Evolutionary conservation across 495 filamentous ascomycete genomes (phyloP).

Genomic region (Usnea hakonensis): DNA sequence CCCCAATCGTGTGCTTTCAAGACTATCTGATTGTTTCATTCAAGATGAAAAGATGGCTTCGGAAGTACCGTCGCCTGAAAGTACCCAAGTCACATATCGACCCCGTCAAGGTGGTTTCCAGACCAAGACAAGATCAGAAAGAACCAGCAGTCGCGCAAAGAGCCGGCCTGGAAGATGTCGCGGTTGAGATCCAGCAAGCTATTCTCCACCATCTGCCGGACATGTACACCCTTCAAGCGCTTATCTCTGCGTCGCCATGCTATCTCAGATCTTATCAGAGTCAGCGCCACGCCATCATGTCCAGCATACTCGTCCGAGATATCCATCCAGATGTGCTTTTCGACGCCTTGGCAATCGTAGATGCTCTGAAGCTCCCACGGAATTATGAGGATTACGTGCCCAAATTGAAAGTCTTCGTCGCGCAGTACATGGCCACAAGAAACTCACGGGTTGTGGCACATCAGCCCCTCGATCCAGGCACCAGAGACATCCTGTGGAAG

Average conservation of each 20-base stretch:
- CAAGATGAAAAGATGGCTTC: background rate
- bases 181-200: background rate
- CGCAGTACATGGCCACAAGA: background rate
- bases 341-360: background rate
- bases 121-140: background rate
- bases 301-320: background rate
- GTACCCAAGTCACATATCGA: background rate
- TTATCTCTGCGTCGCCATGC: background rate
- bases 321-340: constrained; percentile 8
- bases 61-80: background rate
- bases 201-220: background rate
- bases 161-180: background rate
- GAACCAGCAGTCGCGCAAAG: background rate
- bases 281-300: background rate
- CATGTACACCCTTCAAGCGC: background rate
- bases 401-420: background rate
- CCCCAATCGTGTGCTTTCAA: background rate
- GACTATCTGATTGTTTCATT: background rate
- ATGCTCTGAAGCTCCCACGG: background rate
- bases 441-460: background rate
- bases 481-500: background rate
- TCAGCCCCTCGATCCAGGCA: background rate
- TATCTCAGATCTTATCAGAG: background rate
- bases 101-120: background rate
- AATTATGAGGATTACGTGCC: background rate